These are phyloP conservation scores for Thelephora aurantiotincta DNA, from an alignment of 768 basidiomycete species.

Conservation along the genomic window DNA sequence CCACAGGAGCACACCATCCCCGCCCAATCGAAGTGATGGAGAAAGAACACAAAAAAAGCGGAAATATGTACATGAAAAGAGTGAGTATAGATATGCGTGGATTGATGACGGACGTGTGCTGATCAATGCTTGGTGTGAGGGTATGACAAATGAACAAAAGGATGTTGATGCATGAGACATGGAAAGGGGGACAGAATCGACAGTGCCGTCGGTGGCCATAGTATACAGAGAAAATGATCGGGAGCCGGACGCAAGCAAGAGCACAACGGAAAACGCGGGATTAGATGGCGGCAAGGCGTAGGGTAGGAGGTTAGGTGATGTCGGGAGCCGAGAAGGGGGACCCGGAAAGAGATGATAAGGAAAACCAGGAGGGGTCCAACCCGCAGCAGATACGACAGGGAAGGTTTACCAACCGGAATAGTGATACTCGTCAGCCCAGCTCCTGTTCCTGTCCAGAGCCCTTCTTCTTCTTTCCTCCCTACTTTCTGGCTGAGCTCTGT, in stretches of 20 bases:
- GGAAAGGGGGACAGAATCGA: background rate
- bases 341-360: background rate
- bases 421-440: conserved; percentile 60
- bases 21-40: no score
- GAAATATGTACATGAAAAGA: no score
- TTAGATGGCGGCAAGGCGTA: background rate
- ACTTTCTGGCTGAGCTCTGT: conserved; percentile 23
- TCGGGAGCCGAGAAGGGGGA: background rate
- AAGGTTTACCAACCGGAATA: conserved; percentile 40
- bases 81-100: no score
- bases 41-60: no score
- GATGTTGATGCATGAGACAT: background rate
- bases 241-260: background rate
- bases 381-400: background rate
- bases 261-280: background rate
- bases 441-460: conserved; percentile 46
- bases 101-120: no score
- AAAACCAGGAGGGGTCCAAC: background rate
- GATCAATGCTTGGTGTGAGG: no score
- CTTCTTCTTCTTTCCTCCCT: conserved; percentile 11
- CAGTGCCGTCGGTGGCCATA: background rate
- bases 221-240: background rate
- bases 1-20: no score
- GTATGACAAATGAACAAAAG: no score
- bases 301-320: background rate